A percentile compares a stretch with the other conserved stretches of the same genome.
Evolutionary conservation across 2,329 filamentous ascomycete genomes (phyloP).

Genomic region (Colletotrichum tropicale): DNA sequence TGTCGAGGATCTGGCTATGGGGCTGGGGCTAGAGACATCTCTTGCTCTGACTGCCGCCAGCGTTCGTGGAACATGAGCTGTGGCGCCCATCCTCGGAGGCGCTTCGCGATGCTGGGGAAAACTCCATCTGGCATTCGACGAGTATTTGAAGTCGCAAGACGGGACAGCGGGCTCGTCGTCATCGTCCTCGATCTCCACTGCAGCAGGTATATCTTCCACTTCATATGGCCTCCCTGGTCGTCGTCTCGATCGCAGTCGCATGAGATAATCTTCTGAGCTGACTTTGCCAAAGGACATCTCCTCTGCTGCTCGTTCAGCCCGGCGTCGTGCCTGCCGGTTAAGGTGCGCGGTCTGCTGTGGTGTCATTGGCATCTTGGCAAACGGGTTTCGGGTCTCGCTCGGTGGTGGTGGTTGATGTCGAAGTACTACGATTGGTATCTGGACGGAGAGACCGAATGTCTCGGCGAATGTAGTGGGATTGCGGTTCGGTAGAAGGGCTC

Average conservation of each 20-base stretch:
- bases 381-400: neutral
- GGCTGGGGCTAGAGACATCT: neutral
- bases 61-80: neutral
- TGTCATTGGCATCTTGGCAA: neutral
- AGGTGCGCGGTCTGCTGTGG: conserved; percentile 1
- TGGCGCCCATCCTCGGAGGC: neutral
- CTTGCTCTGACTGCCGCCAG: neutral
- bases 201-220: neutral
- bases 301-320: conserved; percentile 13
- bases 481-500: neutral
- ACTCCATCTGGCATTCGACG: neutral
- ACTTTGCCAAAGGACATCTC: conserved; percentile 11
- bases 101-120: neutral
- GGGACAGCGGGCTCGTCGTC: neutral
- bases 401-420: neutral
- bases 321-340: conserved; percentile 6
- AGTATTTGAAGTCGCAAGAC: neutral
- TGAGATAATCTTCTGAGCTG: conserved; percentile 13
- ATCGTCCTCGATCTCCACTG: conserved; percentile 8
- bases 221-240: conserved; percentile 5
- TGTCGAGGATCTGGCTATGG: neutral
- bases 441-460: neutral
- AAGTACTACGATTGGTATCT: neutral
- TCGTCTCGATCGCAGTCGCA: neutral
- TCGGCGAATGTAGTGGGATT: neutral